Base-by-base conservation (phyloP, 2,329 filamentous ascomycete species). In the Hypoxylon rubiginosum region DNA sequence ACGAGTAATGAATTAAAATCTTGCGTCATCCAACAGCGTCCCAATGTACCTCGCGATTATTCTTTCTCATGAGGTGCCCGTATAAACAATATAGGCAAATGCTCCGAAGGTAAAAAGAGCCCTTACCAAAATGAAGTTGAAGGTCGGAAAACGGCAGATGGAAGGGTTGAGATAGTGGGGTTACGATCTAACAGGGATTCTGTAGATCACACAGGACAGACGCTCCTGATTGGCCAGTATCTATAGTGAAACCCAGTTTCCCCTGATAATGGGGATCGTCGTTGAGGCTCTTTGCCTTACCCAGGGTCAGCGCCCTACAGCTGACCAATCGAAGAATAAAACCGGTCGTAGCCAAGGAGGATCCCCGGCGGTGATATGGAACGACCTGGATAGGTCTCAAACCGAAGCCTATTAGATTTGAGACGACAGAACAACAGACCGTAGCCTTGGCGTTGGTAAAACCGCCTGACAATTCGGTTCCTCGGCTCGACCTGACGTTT, bases 181-280 rank as follows among this genome's bases (percentile, higher is more conserved):
- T 51, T 57, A 32, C 50, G 55, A 57, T 52, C 30, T 21, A 62
- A 63, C 60, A 69, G 64, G 72, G 72, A 60, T 68, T 1, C 28
- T 19, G 67, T 41, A 73, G 67, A 71, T 73, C 68, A 74, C 32
- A 71, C 71, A 56, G 48, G 24, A 28, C 9, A 21, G 13, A 3
- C 30, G 24, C 49, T 24, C 39, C 26, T 70, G 51, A 73, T 73
- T 73, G 72, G 72, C 19, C 24, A 9, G 19, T 9, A 43, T 10
- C n/a, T 56, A 61, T 68, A 67, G 64, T 74, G 72, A 73, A 73
- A 73, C 72, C 61, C 54, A 36, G 52, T 21, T 1, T 58, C 59
- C 64, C 64, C 64, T 66, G 45, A 58, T 58, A 54, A 65, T n/a
- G n/a, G 41, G 50, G 55, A 68, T 67, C 63, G 51, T 7, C 63